phyloP scores from a whole-genome alignment of 2,329 filamentous ascomycete genomes.

The Monosporascus ibericus region DNA sequence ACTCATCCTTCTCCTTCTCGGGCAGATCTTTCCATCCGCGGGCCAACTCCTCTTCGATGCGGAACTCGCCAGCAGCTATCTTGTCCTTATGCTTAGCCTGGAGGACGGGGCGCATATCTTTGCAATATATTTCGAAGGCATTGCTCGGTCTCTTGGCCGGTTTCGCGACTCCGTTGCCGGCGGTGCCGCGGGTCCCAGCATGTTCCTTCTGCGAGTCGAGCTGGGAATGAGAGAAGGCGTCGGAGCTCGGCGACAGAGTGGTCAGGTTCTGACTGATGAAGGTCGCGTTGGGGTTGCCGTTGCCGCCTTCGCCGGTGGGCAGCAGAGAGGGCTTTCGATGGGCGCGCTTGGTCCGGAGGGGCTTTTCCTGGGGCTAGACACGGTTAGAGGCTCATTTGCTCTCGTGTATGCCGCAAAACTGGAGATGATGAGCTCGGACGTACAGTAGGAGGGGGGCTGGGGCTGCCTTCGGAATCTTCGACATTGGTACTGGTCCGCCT shows the following conservation, averaged over 20 bases:
- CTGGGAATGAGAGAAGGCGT: constrained; percentile 46
- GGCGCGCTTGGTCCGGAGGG: constrained; percentile 66
- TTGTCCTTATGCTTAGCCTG: constrained; percentile 38
- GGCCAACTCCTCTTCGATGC: constrained; percentile 49
- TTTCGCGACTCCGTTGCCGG: constrained; percentile 37
- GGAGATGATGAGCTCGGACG: constrained; percentile 20
- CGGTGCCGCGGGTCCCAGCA: constrained; percentile 21
- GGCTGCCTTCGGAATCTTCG: constrained; percentile 73
- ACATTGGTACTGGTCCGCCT: constrained; percentile 69
- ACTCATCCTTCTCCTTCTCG: constrained; percentile 43
- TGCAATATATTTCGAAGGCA: constrained; percentile 51
- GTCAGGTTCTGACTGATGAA: constrained; percentile 42
- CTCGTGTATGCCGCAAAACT: neutral
- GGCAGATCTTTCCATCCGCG: constrained; percentile 49
- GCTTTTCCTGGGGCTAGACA: constrained; percentile 68
- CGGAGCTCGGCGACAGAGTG: constrained; percentile 43
- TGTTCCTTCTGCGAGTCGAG: constrained; percentile 31
- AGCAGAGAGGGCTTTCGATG: constrained; percentile 55
- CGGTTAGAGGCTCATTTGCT: constrained; percentile 17
- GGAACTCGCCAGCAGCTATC: constrained; percentile 27
- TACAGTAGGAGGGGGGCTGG: constrained; percentile 74
- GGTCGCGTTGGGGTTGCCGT: constrained; percentile 31
- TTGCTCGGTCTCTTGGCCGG: constrained; percentile 37
- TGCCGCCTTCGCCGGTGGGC: constrained; percentile 34
- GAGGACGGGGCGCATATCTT: constrained; percentile 39